A percentile compares a stretch with the other conserved stretches of the same genome.
phyloP scores from a whole-genome alignment of 305 asterid species.

The Solanum hybrid region DNA sequence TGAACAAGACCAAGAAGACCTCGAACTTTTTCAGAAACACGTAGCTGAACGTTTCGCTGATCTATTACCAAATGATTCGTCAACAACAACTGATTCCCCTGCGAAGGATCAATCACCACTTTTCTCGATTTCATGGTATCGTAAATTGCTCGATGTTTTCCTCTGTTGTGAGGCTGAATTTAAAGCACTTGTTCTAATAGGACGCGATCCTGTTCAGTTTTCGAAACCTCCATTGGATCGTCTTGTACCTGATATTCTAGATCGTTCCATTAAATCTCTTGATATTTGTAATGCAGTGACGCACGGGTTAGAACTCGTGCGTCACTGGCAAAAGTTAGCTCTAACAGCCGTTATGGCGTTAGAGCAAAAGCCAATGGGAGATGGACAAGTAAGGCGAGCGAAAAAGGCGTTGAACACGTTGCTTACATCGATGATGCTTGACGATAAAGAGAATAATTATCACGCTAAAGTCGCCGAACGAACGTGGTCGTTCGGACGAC shows the following conservation, averaged over 20 bases:
- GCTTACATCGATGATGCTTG: conserved; percentile 47
- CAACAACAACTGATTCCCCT: conserved; percentile 27
- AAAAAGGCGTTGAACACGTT: conserved; percentile 48
- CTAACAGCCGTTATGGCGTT: conserved; percentile 53
- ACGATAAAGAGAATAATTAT: conserved; percentile 42
- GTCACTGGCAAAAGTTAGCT: conserved; percentile 67
- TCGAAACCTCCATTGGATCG: conserved; percentile 68
- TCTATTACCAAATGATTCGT: conserved; percentile 30
- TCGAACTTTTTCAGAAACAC: conserved; percentile 62
- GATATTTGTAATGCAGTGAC: conserved; percentile 76
- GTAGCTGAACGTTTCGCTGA: conserved; percentile 58
- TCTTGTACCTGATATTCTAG: conserved; percentile 56
- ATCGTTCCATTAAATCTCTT: conserved; percentile 60
- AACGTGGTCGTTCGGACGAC: conserved; percentile 62
- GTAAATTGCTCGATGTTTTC: conserved; percentile 60
- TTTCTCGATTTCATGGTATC: conserved; percentile 63
- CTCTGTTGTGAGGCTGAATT: conserved; percentile 74
- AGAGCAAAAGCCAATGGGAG: conserved; percentile 47
- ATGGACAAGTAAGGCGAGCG: conserved; percentile 74
- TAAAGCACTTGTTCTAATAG: conserved; percentile 51
- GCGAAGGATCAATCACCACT: conserved; percentile 22
- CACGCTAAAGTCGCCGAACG: conserved; percentile 57
- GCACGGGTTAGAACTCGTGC: conserved; percentile 59
- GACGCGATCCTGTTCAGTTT: conserved; percentile 54
- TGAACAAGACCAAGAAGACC: conserved; percentile 56